Evolutionary conservation across 495 filamentous ascomycete species (phyloP).

Genomic region (Platismatia glauca): DNA sequence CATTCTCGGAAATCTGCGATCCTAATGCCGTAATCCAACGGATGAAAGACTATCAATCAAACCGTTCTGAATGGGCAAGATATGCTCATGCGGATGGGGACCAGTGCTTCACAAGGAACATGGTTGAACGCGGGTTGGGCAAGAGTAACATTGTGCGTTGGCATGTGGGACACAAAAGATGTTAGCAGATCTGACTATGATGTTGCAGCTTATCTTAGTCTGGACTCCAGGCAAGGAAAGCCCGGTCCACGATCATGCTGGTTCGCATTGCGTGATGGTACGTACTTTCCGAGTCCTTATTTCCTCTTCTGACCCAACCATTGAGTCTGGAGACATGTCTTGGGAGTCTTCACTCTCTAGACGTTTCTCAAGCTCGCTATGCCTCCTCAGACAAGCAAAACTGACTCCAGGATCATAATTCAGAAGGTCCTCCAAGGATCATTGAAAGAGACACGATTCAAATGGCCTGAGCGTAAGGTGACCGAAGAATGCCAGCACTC

Average conservation of each 20-base stretch:
- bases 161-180: background rate
- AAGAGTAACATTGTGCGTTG: conserved; percentile 76
- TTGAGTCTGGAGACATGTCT: too few relatives aligned
- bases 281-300: too few relatives aligned
- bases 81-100: conserved; percentile 60
- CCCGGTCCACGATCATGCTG: conserved; percentile 80
- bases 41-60: conserved; percentile 64
- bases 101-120: conserved; percentile 72
- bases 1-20: conserved; percentile 64
- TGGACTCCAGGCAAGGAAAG: conserved; percentile 84
- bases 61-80: conserved; percentile 56
- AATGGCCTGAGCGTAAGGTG: conserved; percentile 52
- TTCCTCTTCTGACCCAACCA: too few relatives aligned
- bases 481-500: conserved; percentile 40
- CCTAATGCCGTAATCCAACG: conserved; percentile 53
- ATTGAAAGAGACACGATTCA: conserved; percentile 71
- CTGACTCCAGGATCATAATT: too few relatives aligned
- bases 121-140: conserved; percentile 84
- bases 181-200: background rate
- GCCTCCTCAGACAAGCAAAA: too few relatives aligned
- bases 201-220: conserved; percentile 67
- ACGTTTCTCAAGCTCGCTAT: too few relatives aligned
- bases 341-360: too few relatives aligned
- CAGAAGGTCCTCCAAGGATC: conserved; percentile 63
- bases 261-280: conserved; percentile 70